These are phyloP conservation scores for Furcasterigmium sp. DNA, from an alignment of 2,329 filamentous ascomycete species.

Conservation along the genomic window DNA sequence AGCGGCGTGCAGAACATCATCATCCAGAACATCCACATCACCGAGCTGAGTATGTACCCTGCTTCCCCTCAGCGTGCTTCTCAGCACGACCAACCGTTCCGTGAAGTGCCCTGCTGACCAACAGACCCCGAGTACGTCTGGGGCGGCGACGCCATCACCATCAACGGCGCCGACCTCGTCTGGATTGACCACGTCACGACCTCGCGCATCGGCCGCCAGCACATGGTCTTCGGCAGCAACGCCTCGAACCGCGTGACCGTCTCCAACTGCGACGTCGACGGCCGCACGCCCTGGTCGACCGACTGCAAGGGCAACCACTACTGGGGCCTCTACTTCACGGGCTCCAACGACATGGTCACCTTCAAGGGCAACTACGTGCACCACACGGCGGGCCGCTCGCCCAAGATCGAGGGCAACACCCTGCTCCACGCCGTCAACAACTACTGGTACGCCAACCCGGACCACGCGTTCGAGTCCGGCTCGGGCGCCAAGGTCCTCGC, in stretches of 20 bases:
- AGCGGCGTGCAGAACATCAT: constrained; percentile 49
- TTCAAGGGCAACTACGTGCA: constrained; percentile 58
- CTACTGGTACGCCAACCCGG: constrained; percentile 50
- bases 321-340: constrained; percentile 54
- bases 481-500: constrained; percentile 35
- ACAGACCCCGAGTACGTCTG: constrained; percentile 50
- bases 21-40: constrained; percentile 45
- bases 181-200: constrained; percentile 53
- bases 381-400: constrained; percentile 50
- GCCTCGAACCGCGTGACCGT: constrained; percentile 52
- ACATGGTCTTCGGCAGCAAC: constrained; percentile 51
- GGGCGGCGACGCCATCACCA: constrained; percentile 54
- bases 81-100: background rate
- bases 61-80: background rate
- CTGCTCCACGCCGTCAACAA: constrained; percentile 57
- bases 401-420: constrained; percentile 53
- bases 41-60: constrained; percentile 6
- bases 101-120: background rate
- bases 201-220: constrained; percentile 53
- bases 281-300: constrained; percentile 41
- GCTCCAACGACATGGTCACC: constrained; percentile 51
- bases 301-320: constrained; percentile 53
- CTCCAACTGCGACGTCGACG: constrained; percentile 56
- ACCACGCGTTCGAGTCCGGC: constrained; percentile 53
- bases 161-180: constrained; percentile 35